Base-by-base conservation (phyloP, 768 basidiomycete species). In the Cystobasidium onofrii region DNA sequence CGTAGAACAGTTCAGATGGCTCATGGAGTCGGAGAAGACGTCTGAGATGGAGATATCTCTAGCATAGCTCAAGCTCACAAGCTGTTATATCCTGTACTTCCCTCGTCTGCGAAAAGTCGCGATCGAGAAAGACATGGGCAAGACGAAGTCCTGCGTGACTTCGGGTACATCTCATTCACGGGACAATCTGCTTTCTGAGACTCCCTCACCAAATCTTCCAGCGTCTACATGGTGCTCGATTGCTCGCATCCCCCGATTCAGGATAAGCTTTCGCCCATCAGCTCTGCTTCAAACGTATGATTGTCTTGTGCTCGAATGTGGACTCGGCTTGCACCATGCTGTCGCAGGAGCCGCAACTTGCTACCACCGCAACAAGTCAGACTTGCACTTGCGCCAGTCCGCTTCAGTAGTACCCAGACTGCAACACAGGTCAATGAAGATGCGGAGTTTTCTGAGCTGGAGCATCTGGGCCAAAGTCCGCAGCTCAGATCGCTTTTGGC, bases 401-500 rank as follows among this genome's bases (percentile, higher is more conserved):
- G 46, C 46, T 15, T n/a, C n/a, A 20, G 9, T 20, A 50, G 46
- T 20, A 50, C 46, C 9, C 20, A 7, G 3, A 7, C 18, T 9
- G 9, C 46, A 20, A 12, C 46, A 3, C 46, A 50, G 20, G 46
- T 12, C 18, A 7, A 50, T 50, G 46, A 50, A 50, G 46, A 17
- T 20, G 20, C 20, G 3, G 46, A 50, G 20, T 12, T 17, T n/a
- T 50, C 46, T 27, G 57, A 60, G 4, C 57, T 60, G 17, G 57
- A 60, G 33, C 29, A 60, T 6, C 33, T 60, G 17, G 57, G 57
- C 57, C 57, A 60, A 34, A 60, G 57, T 34, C 33, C 57, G 6
- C 57, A 60, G 57, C 57, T 60, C 33, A 29, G 29, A 23, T 60
- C 57, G 31, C 31, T 64, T 43, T n/a, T 41, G 7, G 63, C 63